Percentiles rank a stretch among this genome's conserved stretches.
Conservation (phyloP, 495 filamentous ascomycete genomes). For the Aspergillus nanangensis region DNA sequence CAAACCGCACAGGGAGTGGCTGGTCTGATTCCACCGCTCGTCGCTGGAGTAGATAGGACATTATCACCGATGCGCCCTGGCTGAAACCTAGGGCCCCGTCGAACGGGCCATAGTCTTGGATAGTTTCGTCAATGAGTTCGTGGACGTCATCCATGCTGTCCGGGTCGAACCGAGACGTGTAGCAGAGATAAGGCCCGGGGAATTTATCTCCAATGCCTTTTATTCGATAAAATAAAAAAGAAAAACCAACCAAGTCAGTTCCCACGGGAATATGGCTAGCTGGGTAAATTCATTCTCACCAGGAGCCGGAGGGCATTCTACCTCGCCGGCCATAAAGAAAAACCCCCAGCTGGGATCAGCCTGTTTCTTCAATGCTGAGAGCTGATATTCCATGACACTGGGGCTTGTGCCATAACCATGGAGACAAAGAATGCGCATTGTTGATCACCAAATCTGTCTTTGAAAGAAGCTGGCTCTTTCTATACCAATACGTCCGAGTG, state of each 20-base stretch:
- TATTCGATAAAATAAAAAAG: too few relatives aligned
- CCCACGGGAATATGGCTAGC: neutral
- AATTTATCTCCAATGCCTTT: conserved; percentile 1
- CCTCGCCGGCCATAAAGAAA: conserved; percentile 10
- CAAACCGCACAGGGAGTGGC: conserved; percentile 14
- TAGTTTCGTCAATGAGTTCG: conserved; percentile 9
- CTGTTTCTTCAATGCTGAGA: conserved; percentile 4
- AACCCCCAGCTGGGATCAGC: conserved; percentile 16
- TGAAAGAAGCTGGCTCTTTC: too few relatives aligned
- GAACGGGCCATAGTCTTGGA: conserved; percentile 19
- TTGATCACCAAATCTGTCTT: neutral
- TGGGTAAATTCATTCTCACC: conserved; percentile 1
- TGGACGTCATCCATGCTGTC: conserved; percentile 8
- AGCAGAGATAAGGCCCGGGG: conserved; percentile 16
- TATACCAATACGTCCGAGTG: neutral
- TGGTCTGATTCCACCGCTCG: neutral
- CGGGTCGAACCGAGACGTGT: conserved; percentile 3
- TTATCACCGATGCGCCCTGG: conserved; percentile 8
- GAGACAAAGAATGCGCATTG: conserved; percentile 18
- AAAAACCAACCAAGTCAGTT: neutral
- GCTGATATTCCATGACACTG: conserved; percentile 12
- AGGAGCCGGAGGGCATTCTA: conserved; percentile 6
- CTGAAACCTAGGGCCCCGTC: conserved; percentile 20
- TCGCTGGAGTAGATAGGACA: conserved; percentile 13
- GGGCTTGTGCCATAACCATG: conserved; percentile 16